phyloP scores from a whole-genome alignment of 2,329 filamentous ascomycete species.

The Ampelomyces quisqualis region DNA sequence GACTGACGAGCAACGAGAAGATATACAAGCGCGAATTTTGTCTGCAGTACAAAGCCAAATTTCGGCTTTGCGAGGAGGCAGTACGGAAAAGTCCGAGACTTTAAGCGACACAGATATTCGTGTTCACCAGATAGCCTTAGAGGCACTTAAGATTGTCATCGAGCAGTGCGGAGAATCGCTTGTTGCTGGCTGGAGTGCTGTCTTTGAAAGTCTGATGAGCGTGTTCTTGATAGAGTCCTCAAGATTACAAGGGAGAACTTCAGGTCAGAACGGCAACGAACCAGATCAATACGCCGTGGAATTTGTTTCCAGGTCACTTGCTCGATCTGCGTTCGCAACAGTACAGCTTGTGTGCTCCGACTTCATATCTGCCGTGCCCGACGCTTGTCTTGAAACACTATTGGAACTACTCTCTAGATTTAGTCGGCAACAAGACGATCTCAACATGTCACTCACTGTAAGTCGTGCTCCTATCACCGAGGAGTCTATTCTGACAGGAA shows the following conservation, averaged over 20 bases:
- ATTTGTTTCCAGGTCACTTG: slow-evolving; percentile 68
- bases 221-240: slow-evolving; percentile 58
- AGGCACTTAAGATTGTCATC: slow-evolving; percentile 77
- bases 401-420: slow-evolving; percentile 89
- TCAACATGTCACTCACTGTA: slow-evolving; percentile 92
- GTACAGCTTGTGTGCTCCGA: slow-evolving; percentile 93
- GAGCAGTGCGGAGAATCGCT: slow-evolving; percentile 87
- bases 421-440: slow-evolving; percentile 82
- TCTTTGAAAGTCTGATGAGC: slow-evolving; percentile 81
- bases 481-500: slow-evolving; percentile 8
- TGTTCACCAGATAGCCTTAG: slow-evolving; percentile 76
- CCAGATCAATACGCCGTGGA: slow-evolving; percentile 11
- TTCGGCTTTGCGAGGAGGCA: slow-evolving; percentile 54
- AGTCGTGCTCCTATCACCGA: slow-evolving; percentile 26
- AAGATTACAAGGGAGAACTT: neutral
- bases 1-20: slow-evolving; percentile 44
- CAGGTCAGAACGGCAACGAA: neutral
- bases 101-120: slow-evolving; percentile 69
- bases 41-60: slow-evolving; percentile 65
- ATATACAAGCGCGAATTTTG: slow-evolving; percentile 72
- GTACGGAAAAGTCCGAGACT: slow-evolving; percentile 56
- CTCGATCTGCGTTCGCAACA: slow-evolving; percentile 84
- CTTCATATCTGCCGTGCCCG: slow-evolving; percentile 71
- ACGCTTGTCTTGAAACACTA: slow-evolving; percentile 73
- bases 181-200: slow-evolving; percentile 78